A percentile compares a stretch with the other conserved stretches of the same genome.
Conservation (phyloP, 2,329 filamentous ascomycete genomes). For the Pseudogymnoascus sp. region DNA sequence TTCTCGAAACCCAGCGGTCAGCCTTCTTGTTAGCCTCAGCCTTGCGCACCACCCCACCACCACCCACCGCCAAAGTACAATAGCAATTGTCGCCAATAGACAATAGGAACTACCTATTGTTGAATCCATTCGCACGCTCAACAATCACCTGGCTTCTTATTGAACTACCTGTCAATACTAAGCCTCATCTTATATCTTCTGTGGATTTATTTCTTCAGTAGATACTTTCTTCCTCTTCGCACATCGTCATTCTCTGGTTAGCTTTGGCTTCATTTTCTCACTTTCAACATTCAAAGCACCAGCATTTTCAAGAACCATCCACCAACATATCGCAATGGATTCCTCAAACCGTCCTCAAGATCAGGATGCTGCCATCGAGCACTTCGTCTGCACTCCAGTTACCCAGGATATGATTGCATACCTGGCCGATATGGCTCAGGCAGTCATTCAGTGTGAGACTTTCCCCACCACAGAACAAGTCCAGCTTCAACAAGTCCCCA, state of each 20-base stretch:
- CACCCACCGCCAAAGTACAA: not conserved
- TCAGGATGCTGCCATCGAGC: conserved; percentile 60
- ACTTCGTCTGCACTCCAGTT: conserved; percentile 73
- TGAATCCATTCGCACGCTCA: conserved; percentile 1
- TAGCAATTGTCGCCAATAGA: conserved; percentile 5
- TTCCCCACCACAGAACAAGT: conserved; percentile 38
- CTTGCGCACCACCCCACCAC: not conserved
- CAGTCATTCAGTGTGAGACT: conserved; percentile 74
- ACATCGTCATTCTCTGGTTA: conserved; percentile 3
- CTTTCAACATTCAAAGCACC: conserved; percentile 1
- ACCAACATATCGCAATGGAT: not conserved
- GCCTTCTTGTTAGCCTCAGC: conserved; percentile 5
- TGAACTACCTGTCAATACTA: conserved; percentile 6
- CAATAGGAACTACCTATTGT: conserved; percentile 6
- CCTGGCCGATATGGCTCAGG: conserved; percentile 64
- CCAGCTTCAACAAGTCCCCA: conserved; percentile 28
- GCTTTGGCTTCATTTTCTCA: conserved; percentile 7
- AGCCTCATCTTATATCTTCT: conserved; percentile 8
- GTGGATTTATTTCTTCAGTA: conserved; percentile 7
- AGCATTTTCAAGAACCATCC: not conserved
- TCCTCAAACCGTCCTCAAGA: not conserved
- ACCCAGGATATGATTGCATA: conserved; percentile 70
- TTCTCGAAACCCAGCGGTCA: conserved; percentile 1
- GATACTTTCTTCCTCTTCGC: not conserved
- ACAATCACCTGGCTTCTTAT: conserved; percentile 4